phyloP scores from a whole-genome alignment of 75 land plant genomes.

The Cunninghamia lanceolata region DNA sequence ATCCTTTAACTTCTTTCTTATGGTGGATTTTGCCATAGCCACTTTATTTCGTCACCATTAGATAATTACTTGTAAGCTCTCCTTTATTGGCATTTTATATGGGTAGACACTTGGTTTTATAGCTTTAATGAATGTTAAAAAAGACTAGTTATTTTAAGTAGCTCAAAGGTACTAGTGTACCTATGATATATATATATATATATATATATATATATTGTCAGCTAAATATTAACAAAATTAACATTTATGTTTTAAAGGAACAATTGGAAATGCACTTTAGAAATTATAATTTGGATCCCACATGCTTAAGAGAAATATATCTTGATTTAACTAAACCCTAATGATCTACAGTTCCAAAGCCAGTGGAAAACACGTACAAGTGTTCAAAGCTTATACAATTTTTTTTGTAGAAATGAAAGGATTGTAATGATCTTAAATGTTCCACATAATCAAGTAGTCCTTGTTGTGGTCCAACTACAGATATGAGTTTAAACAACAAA shows the following conservation, averaged over 20 bases:
- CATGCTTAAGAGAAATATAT: not conserved
- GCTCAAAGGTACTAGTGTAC: not conserved
- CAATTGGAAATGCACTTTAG: not conserved
- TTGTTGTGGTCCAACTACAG: slow-evolving; percentile 27
- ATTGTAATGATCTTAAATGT: slow-evolving; percentile 13
- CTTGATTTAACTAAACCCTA: not conserved
- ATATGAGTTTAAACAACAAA: slow-evolving; percentile 28
- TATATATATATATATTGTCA: not conserved
- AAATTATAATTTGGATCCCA: not conserved
- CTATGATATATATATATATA: not conserved
- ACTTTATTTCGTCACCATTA: not conserved
- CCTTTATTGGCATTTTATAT: not conserved
- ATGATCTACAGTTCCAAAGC: not conserved
- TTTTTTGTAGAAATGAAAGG: not conserved
- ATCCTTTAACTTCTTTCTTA: not conserved
- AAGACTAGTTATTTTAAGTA: not conserved
- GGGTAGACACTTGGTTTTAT: not conserved
- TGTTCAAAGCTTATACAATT: not conserved
- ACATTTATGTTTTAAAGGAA: not conserved
- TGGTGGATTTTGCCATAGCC: not conserved
- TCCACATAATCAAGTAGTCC: slow-evolving; percentile 23
- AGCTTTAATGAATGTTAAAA: not conserved
- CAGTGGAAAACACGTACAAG: not conserved
- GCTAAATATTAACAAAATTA: not conserved
- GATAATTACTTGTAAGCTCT: not conserved